phyloP scores from a whole-genome alignment of 75 land plant species.

The Adiantum capillusveneris region DNA sequence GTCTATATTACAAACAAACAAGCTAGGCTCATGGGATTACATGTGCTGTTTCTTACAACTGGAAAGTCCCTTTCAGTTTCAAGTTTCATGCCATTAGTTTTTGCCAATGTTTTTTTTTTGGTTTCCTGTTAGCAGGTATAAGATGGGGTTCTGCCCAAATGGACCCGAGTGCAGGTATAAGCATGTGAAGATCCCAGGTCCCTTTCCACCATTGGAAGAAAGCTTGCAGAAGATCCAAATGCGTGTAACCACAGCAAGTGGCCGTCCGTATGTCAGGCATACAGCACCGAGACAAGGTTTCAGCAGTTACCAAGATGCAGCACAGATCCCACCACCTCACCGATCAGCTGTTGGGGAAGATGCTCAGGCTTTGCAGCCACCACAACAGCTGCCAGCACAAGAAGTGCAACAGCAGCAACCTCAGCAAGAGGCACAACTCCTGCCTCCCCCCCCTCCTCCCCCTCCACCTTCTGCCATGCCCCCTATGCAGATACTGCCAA shows the following conservation, averaged over 20 bases:
- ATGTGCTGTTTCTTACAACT: too few relatives aligned
- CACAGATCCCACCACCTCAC: not conserved
- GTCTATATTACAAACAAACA: too few relatives aligned
- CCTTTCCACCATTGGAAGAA: conserved; percentile 93
- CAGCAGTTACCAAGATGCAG: conserved; percentile 4
- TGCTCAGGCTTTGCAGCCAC: conserved; percentile 13
- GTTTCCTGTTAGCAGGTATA: conserved; percentile 51
- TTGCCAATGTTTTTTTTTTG: too few relatives aligned
- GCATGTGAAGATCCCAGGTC: conserved; percentile 93
- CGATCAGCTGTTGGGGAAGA: conserved; percentile 8
- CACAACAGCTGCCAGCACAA: not conserved
- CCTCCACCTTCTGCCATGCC: not conserved
- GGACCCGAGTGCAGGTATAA: conserved; percentile 96
- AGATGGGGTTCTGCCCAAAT: conserved; percentile 95
- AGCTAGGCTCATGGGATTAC: too few relatives aligned
- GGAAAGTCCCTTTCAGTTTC: too few relatives aligned
- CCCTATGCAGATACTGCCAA: conserved; percentile 1
- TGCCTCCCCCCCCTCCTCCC: conserved; percentile 35
- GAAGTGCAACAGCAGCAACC: conserved; percentile 13
- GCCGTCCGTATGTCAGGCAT: conserved; percentile 17
- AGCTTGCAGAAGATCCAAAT: conserved; percentile 87
- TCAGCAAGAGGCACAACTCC: conserved; percentile 30
- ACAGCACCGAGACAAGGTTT: conserved; percentile 6
- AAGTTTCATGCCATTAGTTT: too few relatives aligned
- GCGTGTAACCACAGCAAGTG: conserved; percentile 36